Evolutionary conservation across 306 rosid species (phyloP).

Genomic region (Leucaena leucocephala): DNA sequence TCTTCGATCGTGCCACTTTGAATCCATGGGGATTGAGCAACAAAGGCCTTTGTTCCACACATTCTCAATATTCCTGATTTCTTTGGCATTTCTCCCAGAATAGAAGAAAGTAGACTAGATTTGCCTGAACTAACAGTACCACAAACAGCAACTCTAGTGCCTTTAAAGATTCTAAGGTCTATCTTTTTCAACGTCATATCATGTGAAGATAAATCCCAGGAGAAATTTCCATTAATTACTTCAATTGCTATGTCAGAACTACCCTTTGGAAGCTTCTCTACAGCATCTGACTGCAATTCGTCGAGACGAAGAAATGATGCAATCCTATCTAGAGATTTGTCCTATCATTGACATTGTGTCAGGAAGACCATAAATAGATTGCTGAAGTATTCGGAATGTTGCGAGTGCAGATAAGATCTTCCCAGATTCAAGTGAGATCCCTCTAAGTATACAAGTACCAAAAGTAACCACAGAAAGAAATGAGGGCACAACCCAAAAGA

Average conservation of each 20-base stretch:
- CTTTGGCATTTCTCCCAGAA: slow-evolving; percentile 84
- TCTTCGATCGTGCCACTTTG: slow-evolving; percentile 87
- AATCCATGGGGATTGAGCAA: slow-evolving; percentile 93
- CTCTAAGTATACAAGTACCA: slow-evolving; percentile 48
- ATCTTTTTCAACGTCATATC: slow-evolving; percentile 42
- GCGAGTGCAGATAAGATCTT: slow-evolving; percentile 63
- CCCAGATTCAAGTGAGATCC: slow-evolving; percentile 60
- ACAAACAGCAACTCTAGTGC: slow-evolving; percentile 57
- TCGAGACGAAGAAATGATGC: slow-evolving; percentile 50
- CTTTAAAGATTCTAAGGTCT: slow-evolving; percentile 40
- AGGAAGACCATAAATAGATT: slow-evolving; percentile 53
- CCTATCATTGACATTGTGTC: slow-evolving; percentile 50
- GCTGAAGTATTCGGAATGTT: slow-evolving; percentile 57
- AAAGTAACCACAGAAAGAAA: slow-evolving; percentile 57
- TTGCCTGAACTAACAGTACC: slow-evolving; percentile 74
- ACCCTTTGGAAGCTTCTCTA: slow-evolving; percentile 53
- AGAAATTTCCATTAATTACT: slow-evolving; percentile 48
- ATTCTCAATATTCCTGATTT: slow-evolving; percentile 60
- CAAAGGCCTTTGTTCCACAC: slow-evolving; percentile 89
- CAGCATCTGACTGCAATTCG: slow-evolving; percentile 45
- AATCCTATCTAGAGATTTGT: slow-evolving; percentile 63
- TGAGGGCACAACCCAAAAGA: slow-evolving; percentile 57
- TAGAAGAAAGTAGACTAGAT: slow-evolving; percentile 77
- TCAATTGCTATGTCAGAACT: slow-evolving; percentile 49
- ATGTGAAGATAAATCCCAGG: slow-evolving; percentile 52